These are phyloP conservation scores for Kernera saxatilis DNA, from an alignment of 345 rosid species.

Conservation along the genomic window DNA sequence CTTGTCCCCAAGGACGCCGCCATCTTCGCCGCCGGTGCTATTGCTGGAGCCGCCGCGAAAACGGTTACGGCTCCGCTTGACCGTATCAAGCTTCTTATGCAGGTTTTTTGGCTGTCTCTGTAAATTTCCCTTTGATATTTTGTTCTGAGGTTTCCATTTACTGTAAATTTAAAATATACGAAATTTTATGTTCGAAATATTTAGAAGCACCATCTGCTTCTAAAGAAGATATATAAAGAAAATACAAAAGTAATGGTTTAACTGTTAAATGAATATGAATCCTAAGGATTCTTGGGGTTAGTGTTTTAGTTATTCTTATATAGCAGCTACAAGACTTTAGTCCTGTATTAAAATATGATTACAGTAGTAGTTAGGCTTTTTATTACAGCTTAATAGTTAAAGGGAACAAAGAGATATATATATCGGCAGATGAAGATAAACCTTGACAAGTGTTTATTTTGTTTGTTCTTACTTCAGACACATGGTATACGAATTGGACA, in stretches of 20 bases:
- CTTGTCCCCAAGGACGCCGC: constrained; percentile 70
- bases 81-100: constrained; percentile 94
- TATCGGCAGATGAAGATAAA: neutral
- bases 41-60: constrained; percentile 95
- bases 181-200: neutral
- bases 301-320: no score
- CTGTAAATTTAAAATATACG: neutral
- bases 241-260: neutral
- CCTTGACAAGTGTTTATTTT: neutral
- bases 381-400: neutral
- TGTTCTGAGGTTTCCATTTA: neutral
- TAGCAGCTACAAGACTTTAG: neutral
- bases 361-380: neutral
- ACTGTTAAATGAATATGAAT: no score
- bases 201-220: neutral
- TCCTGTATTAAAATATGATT: neutral
- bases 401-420: neutral
- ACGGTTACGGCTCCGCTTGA: constrained; percentile 93
- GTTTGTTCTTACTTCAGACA: constrained; percentile 41
- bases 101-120: constrained; percentile 38
- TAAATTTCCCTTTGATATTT: neutral
- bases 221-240: neutral
- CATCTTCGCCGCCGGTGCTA: constrained; percentile 83
- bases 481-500: constrained; percentile 72
- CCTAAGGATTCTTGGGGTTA: no score